These are phyloP conservation scores for Amanita pallidorosea DNA, from an alignment of 768 basidiomycete genomes.

Conservation along the genomic window DNA sequence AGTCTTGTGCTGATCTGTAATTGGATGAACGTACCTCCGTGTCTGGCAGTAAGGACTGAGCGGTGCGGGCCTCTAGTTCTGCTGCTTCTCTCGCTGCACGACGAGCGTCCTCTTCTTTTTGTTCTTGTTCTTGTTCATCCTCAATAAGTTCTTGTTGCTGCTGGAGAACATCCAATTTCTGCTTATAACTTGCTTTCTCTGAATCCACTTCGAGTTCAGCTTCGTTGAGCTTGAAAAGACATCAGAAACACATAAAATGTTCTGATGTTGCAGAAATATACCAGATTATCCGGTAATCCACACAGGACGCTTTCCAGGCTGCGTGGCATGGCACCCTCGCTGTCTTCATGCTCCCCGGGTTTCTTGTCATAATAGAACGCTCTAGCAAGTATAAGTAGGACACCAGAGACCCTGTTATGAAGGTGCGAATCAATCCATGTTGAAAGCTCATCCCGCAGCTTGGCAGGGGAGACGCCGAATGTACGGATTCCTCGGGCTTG, in stretches of 20 bases:
- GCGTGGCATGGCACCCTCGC: constrained; percentile 70
- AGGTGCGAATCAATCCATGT: constrained; percentile 93
- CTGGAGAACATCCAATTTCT: constrained; percentile 95
- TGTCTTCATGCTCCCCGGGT: constrained; percentile 64
- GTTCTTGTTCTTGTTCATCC: constrained; percentile 97
- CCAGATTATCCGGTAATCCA: constrained; percentile 89
- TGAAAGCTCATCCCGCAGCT: constrained; percentile 79
- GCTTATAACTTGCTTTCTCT: constrained; percentile 91
- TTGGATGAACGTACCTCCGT: constrained; percentile 51
- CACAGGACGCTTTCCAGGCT: constrained; percentile 86
- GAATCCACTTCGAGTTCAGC: constrained; percentile 94
- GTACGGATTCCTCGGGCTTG: constrained; percentile 93
- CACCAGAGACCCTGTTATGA: constrained; percentile 85
- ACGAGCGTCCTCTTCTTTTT: constrained; percentile 88
- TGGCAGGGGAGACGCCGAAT: constrained; percentile 74
- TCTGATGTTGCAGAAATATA: constrained; percentile 20
- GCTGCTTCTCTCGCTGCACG: constrained; percentile 74
- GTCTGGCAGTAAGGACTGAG: constrained; percentile 78
- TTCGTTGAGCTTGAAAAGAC: constrained; percentile 68
- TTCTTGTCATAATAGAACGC: constrained; percentile 90
- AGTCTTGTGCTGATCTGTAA: neutral
- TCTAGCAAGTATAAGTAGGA: constrained; percentile 85
- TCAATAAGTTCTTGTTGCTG: constrained; percentile 99
- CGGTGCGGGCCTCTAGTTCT: constrained; percentile 69
- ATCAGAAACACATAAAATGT: constrained; percentile 1